Conservation (phyloP, 257 asterid genomes). For the Lantana camara region DNA sequence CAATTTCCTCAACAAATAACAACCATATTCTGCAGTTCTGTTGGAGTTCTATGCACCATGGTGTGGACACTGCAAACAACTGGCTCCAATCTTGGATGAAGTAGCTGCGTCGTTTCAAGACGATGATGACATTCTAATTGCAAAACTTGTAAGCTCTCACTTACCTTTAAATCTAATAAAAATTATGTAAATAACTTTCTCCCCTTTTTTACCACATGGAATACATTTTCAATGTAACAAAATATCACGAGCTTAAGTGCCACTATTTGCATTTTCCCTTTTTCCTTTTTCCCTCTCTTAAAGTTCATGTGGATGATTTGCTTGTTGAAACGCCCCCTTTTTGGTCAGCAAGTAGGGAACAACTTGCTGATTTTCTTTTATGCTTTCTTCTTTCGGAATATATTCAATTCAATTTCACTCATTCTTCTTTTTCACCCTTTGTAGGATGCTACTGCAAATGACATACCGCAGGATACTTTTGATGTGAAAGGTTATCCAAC, state of each 20-base stretch:
- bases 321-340: no score
- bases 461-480: slow-evolving; percentile 53
- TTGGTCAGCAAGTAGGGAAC: no score
- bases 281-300: no score
- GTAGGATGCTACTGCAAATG: slow-evolving; percentile 91
- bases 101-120: slow-evolving; percentile 70
- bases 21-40: slow-evolving; percentile 64
- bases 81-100: slow-evolving; percentile 94
- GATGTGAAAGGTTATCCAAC: slow-evolving; percentile 87
- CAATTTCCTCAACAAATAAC: no score
- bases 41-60: slow-evolving; percentile 93
- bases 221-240: background rate
- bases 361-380: no score
- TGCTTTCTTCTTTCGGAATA: slow-evolving; percentile 2
- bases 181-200: background rate
- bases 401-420: background rate
- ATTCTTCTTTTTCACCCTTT: slow-evolving; percentile 11
- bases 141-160: slow-evolving; percentile 67
- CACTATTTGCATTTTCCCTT: no score
- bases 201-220: slow-evolving; percentile 6
- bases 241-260: background rate
- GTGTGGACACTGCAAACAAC: slow-evolving; percentile 94
- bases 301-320: no score
- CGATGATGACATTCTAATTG: slow-evolving; percentile 72
- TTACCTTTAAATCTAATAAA: background rate